Evolutionary conservation across 495 filamentous ascomycete species (phyloP), one percentile per base, ranked within the genome.

Genomic region (Penicillium goetzii): DNA sequence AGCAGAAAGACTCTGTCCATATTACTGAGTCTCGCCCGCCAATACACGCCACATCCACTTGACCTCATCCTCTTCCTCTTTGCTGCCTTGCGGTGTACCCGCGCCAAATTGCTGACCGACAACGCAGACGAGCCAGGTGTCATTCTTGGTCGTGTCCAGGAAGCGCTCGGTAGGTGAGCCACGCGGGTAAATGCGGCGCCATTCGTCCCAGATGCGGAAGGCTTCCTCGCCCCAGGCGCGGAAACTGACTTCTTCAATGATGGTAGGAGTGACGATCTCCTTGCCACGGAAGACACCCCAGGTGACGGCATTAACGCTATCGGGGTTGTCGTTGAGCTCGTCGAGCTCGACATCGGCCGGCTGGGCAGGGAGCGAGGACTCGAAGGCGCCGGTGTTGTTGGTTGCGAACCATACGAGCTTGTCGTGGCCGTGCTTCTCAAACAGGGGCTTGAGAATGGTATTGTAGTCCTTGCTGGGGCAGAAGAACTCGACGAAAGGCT

Each of bases 401-500:
- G 85, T 88, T 9, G 93, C 94, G 77, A 94, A 97, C 80, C 88
- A 99, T 62, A 89, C 89, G 4, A 98, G 83, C 58, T 88, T 83
- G 25, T 87, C 84, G 36, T 81, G 72, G 51, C 84, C 77, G 60
- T 85, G 82, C 19, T 80, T 74, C 17, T 78, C 78, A 32, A 98
- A 85, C 51, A 85, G 81, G 19, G 80, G 78, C 60, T 85, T 83
- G 15, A 98, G 79, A 30, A 70, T 73, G 32, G 58, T 66, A 17
- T 78, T 73, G 87, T 91, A 97, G 74, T 93, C 90, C 0, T 77
- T 69, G 4, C 77, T 74, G 0, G 93, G 87, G 47, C 93, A 76
- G 81, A 98, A 98, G 79, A 97, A 91, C 75, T 99, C 95, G 41
- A 99, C 92, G 72, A 99, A 99, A 0, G 95, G 89, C 76, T 99